phyloP scores from a whole-genome alignment of 192 early-diverging fungal species.

The Phycomyces nitens region DNA sequence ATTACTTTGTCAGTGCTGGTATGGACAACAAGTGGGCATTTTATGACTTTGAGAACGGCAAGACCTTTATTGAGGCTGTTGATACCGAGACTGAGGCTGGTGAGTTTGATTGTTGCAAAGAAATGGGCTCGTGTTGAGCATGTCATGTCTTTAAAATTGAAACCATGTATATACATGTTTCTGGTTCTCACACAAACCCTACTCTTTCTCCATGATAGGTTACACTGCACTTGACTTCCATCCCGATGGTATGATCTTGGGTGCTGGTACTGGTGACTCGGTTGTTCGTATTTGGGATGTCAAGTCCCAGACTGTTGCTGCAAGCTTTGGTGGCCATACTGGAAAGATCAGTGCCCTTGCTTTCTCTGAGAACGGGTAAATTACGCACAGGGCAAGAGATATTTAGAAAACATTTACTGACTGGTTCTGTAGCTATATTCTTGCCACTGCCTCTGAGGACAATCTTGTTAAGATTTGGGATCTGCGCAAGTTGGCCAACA shows the following conservation, averaged over 20 bases:
- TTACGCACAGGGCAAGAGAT: not conserved
- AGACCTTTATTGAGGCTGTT: slow-evolving; percentile 42
- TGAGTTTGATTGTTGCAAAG: slow-evolving; percentile 13
- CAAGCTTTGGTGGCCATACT: slow-evolving; percentile 61
- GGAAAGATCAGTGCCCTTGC: slow-evolving; percentile 67
- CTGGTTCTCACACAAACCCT: too few relatives aligned
- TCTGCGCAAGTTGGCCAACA: slow-evolving; percentile 78
- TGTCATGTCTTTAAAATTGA: too few relatives aligned
- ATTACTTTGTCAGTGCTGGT: slow-evolving; percentile 74
- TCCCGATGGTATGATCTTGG: slow-evolving; percentile 90
- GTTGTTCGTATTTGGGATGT: slow-evolving; percentile 83
- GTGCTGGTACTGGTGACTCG: slow-evolving; percentile 68
- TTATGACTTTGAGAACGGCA: slow-evolving; percentile 64
- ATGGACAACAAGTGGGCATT: slow-evolving; percentile 81
- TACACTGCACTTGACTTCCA: slow-evolving; percentile 75
- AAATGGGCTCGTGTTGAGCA: too few relatives aligned
- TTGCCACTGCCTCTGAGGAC: slow-evolving; percentile 73
- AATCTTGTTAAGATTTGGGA: slow-evolving; percentile 89
- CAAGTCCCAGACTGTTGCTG: slow-evolving; percentile 60
- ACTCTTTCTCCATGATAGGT: too few relatives aligned
- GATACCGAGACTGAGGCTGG: slow-evolving; percentile 40
- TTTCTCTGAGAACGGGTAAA: slow-evolving; percentile 87
- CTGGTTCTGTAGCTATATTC: slow-evolving; percentile 56
- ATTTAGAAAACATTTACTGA: not conserved
- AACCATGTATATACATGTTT: too few relatives aligned